These are phyloP conservation scores for Candida pini DNA, from an alignment of 805 yeast genomes.

Conservation along the genomic window DNA sequence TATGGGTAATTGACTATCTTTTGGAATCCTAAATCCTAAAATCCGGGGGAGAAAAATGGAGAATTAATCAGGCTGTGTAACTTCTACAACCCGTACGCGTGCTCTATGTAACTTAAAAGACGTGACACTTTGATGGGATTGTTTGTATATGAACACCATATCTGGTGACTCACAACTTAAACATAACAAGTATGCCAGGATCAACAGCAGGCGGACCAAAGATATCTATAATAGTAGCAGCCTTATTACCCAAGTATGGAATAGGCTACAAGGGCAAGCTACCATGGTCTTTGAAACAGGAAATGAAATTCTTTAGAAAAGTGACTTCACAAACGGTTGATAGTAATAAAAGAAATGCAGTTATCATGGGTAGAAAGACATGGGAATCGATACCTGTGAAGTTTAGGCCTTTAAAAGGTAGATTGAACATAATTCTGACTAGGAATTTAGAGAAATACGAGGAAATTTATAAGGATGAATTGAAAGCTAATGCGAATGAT, in stretches of 20 bases:
- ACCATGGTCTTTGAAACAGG: slow-evolving; percentile 84
- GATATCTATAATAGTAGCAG: slow-evolving; percentile 76
- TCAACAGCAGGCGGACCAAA: slow-evolving; percentile 29
- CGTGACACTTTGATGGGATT: too few species aligned
- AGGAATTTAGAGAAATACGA: slow-evolving; percentile 30
- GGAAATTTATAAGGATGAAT: slow-evolving; percentile 22
- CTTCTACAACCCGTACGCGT: too few species aligned
- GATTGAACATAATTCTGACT: slow-evolving; percentile 74
- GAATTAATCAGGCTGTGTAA: too few species aligned
- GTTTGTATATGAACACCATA: too few species aligned
- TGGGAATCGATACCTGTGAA: slow-evolving; percentile 89
- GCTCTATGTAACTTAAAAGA: too few species aligned
- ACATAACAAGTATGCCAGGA: not conserved
- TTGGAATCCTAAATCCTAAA: too few species aligned
- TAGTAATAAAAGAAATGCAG: slow-evolving; percentile 54
- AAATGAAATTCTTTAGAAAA: slow-evolving; percentile 77
- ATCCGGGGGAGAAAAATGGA: too few species aligned
- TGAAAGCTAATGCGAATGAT: slow-evolving; percentile 12
- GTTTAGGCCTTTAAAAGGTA: slow-evolving; percentile 75
- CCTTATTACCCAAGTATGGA: slow-evolving; percentile 71
- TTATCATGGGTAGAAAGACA: slow-evolving; percentile 92
- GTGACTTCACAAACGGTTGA: slow-evolving; percentile 49
- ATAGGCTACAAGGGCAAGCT: slow-evolving; percentile 77
- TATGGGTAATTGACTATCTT: too few species aligned
- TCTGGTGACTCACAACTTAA: too few species aligned